phyloP scores from a whole-genome alignment of 495 filamentous ascomycete species.

The Penicillium pulvis region DNA sequence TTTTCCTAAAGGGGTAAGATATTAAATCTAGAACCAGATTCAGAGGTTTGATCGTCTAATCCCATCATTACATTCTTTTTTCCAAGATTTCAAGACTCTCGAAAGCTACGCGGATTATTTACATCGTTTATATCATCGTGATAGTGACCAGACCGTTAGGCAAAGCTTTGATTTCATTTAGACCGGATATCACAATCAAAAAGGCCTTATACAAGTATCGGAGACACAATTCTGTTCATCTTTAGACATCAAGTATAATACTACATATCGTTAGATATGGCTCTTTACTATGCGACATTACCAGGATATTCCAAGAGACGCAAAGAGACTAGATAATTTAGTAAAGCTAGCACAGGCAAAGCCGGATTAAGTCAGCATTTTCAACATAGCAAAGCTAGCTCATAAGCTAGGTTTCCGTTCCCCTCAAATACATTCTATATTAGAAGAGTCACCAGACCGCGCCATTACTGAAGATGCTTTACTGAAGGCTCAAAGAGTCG shows the following conservation, averaged over 20 bases:
- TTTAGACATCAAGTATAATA: slow-evolving; percentile 3
- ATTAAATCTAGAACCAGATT: slow-evolving; percentile 22
- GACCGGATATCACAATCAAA: neutral
- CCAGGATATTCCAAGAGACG: neutral
- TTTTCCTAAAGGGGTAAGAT: slow-evolving; percentile 29
- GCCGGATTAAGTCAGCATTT: slow-evolving; percentile 19
- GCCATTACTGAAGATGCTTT: slow-evolving; percentile 32
- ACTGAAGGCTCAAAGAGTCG: slow-evolving; percentile 31
- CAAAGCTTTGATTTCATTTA: slow-evolving; percentile 20
- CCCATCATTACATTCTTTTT: slow-evolving; percentile 38
- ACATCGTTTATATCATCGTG: slow-evolving; percentile 24
- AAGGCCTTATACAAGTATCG: slow-evolving; percentile 27
- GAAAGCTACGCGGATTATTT: slow-evolving; percentile 28
- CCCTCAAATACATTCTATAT: slow-evolving; percentile 26
- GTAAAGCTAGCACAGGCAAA: slow-evolving; percentile 12
- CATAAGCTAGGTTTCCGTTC: slow-evolving; percentile 34
- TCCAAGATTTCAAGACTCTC: slow-evolving; percentile 37
- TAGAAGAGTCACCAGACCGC: slow-evolving; percentile 29
- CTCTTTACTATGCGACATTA: slow-evolving; percentile 5
- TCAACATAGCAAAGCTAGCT: slow-evolving; percentile 32
- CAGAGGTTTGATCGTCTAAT: slow-evolving; percentile 27
- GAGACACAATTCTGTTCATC: slow-evolving; percentile 22
- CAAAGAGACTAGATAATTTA: slow-evolving; percentile 14
- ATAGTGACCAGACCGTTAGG: slow-evolving; percentile 5
- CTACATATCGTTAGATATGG: slow-evolving; percentile 24